phyloP scores from a whole-genome alignment of 2,329 filamentous ascomycete genomes.

The Fusarium sp. region DNA sequence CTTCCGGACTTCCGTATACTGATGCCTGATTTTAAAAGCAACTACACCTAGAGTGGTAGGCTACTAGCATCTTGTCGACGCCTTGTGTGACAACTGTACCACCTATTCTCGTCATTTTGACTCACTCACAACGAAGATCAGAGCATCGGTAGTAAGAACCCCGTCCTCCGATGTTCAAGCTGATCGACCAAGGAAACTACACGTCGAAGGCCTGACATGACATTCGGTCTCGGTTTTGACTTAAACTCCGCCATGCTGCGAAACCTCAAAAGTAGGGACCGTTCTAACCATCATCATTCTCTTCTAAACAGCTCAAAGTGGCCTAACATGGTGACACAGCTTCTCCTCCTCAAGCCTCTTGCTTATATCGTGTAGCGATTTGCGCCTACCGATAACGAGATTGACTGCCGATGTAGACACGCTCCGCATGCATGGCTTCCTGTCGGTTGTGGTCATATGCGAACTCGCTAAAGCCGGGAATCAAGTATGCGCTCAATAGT shows the following conservation, averaged over 20 bases:
- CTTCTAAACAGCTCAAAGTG: conserved; percentile 2
- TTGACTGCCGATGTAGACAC: neutral
- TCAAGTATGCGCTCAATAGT: neutral
- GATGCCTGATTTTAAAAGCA: neutral
- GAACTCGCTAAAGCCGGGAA: neutral
- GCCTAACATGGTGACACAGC: conserved; percentile 22
- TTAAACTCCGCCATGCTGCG: conserved; percentile 37
- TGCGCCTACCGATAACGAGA: conserved; percentile 5
- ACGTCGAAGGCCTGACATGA: neutral
- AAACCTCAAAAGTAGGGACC: conserved; percentile 25
- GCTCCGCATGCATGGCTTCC: neutral
- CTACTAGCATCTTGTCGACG: conserved; percentile 7
- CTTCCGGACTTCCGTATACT: conserved; percentile 15
- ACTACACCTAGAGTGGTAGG: conserved; percentile 9
- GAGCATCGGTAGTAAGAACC: neutral
- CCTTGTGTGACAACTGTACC: conserved; percentile 27
- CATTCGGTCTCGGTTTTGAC: conserved; percentile 37
- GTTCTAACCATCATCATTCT: conserved; percentile 7
- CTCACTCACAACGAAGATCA: conserved; percentile 10
- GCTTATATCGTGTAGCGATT: conserved; percentile 24
- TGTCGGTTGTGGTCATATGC: neutral
- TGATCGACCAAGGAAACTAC: neutral
- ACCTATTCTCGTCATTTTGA: conserved; percentile 32
- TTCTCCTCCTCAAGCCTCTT: conserved; percentile 17
- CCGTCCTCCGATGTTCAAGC: neutral